Conservation (phyloP, 2,329 filamentous ascomycete genomes). For the Trematosphaeria pertusa region DNA sequence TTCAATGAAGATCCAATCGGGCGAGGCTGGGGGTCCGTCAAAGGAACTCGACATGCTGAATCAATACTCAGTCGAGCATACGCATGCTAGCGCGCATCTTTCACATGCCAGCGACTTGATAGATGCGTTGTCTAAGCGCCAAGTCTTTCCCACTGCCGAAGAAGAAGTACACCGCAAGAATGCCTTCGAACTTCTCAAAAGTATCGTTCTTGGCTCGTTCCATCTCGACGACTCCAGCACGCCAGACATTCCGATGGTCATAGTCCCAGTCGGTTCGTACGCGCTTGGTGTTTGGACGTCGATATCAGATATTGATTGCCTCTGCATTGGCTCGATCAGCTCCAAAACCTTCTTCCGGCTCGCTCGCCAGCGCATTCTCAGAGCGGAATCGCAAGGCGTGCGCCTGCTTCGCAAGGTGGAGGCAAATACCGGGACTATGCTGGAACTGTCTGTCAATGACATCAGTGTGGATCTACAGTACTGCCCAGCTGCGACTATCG, state of each 20-base stretch:
- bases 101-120: conserved; percentile 16
- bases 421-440: conserved; percentile 67
- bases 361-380: conserved; percentile 62
- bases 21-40: neutral
- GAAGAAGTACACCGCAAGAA: conserved; percentile 53
- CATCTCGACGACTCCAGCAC: conserved; percentile 8
- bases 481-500: conserved; percentile 64
- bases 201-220: conserved; percentile 49
- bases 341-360: conserved; percentile 68
- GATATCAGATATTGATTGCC: conserved; percentile 69
- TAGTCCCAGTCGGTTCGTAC: conserved; percentile 71
- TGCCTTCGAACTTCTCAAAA: conserved; percentile 57
- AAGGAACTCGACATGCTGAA: conserved; percentile 10
- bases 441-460: conserved; percentile 66
- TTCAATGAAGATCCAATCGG: conserved; percentile 40
- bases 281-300: conserved; percentile 67
- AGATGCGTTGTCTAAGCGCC: conserved; percentile 19
- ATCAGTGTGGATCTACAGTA: conserved; percentile 72
- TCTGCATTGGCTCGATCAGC: conserved; percentile 69
- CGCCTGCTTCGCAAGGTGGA: conserved; percentile 64
- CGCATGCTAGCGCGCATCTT: conserved; percentile 15
- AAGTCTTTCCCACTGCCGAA: conserved; percentile 56
- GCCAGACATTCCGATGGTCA: conserved; percentile 52
- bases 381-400: conserved; percentile 53
- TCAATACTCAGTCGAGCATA: conserved; percentile 16